phyloP scores from a whole-genome alignment of 2,329 filamentous ascomycete species.

The Pyrenochaeta sp. region DNA sequence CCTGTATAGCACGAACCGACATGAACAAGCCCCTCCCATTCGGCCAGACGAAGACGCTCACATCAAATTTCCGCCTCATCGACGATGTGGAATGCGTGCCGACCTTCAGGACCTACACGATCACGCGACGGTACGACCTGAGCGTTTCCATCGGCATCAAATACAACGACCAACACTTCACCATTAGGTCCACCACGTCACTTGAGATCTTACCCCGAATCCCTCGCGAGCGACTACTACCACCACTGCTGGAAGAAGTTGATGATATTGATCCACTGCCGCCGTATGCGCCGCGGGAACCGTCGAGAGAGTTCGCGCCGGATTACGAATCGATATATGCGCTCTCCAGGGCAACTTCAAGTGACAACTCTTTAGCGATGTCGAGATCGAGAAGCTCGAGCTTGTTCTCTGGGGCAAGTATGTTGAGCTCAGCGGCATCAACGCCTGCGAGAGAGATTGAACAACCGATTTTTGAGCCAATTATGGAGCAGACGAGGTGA shows the following conservation, averaged over 20 bases:
- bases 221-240: conserved; percentile 14
- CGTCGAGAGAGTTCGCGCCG: conserved; percentile 39
- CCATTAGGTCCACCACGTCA: conserved; percentile 33
- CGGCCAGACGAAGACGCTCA: conserved; percentile 27
- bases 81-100: conserved; percentile 46
- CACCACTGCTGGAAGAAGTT: conserved; percentile 24
- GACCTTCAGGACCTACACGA: conserved; percentile 46
- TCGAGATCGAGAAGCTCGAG: conserved; percentile 26
- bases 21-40: conserved; percentile 35
- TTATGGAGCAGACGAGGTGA: background rate
- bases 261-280: conserved; percentile 41
- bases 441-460: conserved; percentile 23
- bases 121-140: conserved; percentile 42
- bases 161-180: conserved; percentile 36
- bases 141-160: conserved; percentile 37
- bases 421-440: conserved; percentile 12
- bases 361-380: conserved; percentile 16
- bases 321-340: conserved; percentile 42
- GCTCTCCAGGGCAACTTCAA: conserved; percentile 26
- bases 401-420: conserved; percentile 17
- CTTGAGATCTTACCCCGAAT: conserved; percentile 43
- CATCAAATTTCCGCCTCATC: conserved; percentile 43
- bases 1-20: conserved; percentile 37
- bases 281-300: conserved; percentile 38
- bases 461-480: conserved; percentile 7